Base-by-base conservation (phyloP, 306 rosid genomes). In the Corylus avellana region DNA sequence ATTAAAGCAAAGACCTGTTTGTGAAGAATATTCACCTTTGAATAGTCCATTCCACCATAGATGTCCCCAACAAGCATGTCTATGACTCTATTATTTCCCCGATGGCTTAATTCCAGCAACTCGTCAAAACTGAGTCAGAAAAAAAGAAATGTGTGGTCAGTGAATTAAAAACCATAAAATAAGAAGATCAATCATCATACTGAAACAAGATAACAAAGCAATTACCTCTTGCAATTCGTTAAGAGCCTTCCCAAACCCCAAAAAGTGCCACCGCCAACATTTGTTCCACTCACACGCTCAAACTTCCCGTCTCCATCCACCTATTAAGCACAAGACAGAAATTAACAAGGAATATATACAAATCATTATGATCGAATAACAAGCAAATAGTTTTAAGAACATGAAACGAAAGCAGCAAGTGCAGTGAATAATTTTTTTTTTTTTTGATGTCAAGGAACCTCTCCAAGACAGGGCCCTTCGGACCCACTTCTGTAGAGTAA, bases 51-150 rank as follows among this genome's bases (percentile, higher is more conserved):
- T 82, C 98, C 98, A 73, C 98, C 98, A 77, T 89, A 93, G 86
- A 91, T 95, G 89, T 95, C 98, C 74, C 98, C 97, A 27, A 95
- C 98, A 77, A 92, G 94, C 98, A 93, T 93, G 89, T 95, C 99
- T 84, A 95, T 87, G 4, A 82, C 93, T 88, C 91, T 88, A 87
- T 95, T 95, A 82, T 95, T 93, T 59, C 98, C 99, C 68, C 2
- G 90, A 62, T 91, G 97, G 75, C 99, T 95, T 80, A 95, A 83
- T 75, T 95, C 94, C 87, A 95, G 93, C 87, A 95, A 88, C 85
- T 95, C 97, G 74, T 92, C 98, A 74, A 95, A 95, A 86, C 99
- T 95, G 90, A 81, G 73, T 72, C 78, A 79, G 75, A 67, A 83
- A 77, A 71, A 12, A 72, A 17, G 53, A 49, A 12, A 49, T 49